Percentiles rank a stretch among this genome's conserved stretches.
phyloP scores from a whole-genome alignment of 352 stramenopile species.

The Phytopythium boreale region DNA sequence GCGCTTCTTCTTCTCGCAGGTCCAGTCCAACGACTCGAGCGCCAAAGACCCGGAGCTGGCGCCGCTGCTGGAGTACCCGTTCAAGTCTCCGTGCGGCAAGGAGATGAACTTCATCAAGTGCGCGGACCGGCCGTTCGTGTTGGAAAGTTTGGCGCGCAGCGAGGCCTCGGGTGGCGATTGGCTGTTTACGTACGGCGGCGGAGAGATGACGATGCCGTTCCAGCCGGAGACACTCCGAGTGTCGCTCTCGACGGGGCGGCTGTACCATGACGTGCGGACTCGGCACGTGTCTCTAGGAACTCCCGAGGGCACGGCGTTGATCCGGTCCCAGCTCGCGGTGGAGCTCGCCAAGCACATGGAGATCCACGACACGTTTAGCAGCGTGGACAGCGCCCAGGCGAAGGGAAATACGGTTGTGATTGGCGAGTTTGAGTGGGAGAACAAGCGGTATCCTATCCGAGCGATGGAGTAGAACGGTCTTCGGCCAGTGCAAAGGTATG shows the following conservation, averaged over 20 bases:
- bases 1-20: slow-evolving; percentile 76
- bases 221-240: slow-evolving; percentile 50
- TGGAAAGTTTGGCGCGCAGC: slow-evolving; percentile 46
- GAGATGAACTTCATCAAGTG: slow-evolving; percentile 90
- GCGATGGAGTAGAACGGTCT: slow-evolving; percentile 29
- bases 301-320: slow-evolving; percentile 39
- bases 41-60: slow-evolving; percentile 20
- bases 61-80: slow-evolving; percentile 67
- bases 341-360: slow-evolving; percentile 61
- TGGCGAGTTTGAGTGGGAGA: slow-evolving; percentile 57
- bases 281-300: slow-evolving; percentile 36
- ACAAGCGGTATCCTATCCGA: slow-evolving; percentile 31
- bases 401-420: slow-evolving; percentile 18
- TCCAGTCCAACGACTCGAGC: slow-evolving; percentile 35
- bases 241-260: slow-evolving; percentile 55
- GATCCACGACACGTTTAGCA: slow-evolving; percentile 33
- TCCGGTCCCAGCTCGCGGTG: slow-evolving; percentile 73
- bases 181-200: slow-evolving; percentile 55
- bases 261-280: slow-evolving; percentile 69
- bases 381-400: slow-evolving; percentile 3
- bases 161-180: slow-evolving; percentile 22
- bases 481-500: not conserved
- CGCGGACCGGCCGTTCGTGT: slow-evolving; percentile 73
- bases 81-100: slow-evolving; percentile 68
- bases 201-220: slow-evolving; percentile 53